Conservation (phyloP, 257 asterid species). For the Fraxinus americana region DNA sequence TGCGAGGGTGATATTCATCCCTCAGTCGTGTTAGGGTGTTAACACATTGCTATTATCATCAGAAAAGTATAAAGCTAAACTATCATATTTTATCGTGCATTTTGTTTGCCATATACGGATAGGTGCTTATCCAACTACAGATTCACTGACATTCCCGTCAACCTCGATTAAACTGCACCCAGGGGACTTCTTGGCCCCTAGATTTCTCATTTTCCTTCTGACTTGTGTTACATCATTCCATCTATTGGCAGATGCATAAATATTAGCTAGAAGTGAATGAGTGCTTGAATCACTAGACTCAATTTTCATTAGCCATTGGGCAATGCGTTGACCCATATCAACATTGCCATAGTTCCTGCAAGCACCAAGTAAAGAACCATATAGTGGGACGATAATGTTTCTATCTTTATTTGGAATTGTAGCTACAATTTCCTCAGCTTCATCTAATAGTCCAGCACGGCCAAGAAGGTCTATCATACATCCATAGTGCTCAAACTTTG, state of each 20-base stretch:
- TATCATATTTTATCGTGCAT: neutral
- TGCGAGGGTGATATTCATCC: neutral
- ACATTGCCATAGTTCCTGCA: slow-evolving; percentile 71
- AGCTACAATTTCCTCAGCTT: slow-evolving; percentile 63
- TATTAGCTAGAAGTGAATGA: slow-evolving; percentile 62
- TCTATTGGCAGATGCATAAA: slow-evolving; percentile 73
- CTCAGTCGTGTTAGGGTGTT: no score
- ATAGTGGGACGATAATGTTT: slow-evolving; percentile 53
- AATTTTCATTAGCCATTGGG: slow-evolving; percentile 50
- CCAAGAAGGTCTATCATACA: slow-evolving; percentile 82
- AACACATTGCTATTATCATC: slow-evolving; percentile 2
- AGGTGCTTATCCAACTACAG: slow-evolving; percentile 14
- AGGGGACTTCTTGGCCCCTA: slow-evolving; percentile 58
- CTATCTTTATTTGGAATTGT: slow-evolving; percentile 41
- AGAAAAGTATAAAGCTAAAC: neutral
- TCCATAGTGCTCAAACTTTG: slow-evolving; percentile 78
- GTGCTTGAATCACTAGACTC: slow-evolving; percentile 61
- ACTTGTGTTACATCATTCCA: slow-evolving; percentile 71
- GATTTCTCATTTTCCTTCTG: slow-evolving; percentile 48
- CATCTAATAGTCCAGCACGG: slow-evolving; percentile 77
- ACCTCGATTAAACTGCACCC: slow-evolving; percentile 70
- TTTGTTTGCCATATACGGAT: slow-evolving; percentile 7
- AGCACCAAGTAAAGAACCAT: slow-evolving; percentile 80
- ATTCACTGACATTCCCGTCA: slow-evolving; percentile 19
- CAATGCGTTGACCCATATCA: slow-evolving; percentile 71